phyloP scores from a whole-genome alignment of 164 flowering plant species.

The Warburgia ugandensis region DNA sequence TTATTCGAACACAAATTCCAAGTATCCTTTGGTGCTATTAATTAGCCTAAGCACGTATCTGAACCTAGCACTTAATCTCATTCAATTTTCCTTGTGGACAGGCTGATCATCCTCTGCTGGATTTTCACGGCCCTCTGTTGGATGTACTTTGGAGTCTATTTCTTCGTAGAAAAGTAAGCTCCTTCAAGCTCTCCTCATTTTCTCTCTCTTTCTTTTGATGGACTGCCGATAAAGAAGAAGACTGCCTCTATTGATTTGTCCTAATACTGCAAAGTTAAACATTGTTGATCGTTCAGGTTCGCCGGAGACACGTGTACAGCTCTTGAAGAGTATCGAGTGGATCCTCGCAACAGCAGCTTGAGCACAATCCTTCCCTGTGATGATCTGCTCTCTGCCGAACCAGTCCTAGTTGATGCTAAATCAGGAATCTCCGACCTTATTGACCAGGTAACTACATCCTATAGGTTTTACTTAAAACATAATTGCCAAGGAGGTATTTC shows the following conservation, averaged over 20 bases:
- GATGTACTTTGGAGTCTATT: constrained; percentile 63
- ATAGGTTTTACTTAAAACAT: too few species aligned
- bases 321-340: constrained; percentile 52
- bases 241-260: too few species aligned
- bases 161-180: constrained; percentile 57
- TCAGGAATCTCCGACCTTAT: constrained; percentile 51
- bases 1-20: too few species aligned
- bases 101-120: constrained; percentile 68
- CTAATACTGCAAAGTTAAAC: too few species aligned
- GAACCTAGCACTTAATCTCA: not conserved
- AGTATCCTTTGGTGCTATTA: too few species aligned
- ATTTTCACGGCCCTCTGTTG: constrained; percentile 56
- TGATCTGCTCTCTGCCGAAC: constrained; percentile 48
- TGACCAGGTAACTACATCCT: constrained; percentile 58
- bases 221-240: too few species aligned
- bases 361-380: constrained; percentile 77
- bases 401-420: constrained; percentile 46
- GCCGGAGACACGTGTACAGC: constrained; percentile 72
- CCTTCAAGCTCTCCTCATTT: constrained; percentile 8
- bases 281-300: too few species aligned
- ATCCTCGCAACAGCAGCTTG: constrained; percentile 76
- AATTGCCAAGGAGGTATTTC: too few species aligned
- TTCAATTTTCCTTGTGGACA: constrained; percentile 22
- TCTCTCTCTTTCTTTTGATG: constrained; percentile 18
- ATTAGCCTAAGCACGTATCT: too few species aligned